Conservation (phyloP, 768 basidiomycete species). For the Tubosaeta sp. region DNA sequence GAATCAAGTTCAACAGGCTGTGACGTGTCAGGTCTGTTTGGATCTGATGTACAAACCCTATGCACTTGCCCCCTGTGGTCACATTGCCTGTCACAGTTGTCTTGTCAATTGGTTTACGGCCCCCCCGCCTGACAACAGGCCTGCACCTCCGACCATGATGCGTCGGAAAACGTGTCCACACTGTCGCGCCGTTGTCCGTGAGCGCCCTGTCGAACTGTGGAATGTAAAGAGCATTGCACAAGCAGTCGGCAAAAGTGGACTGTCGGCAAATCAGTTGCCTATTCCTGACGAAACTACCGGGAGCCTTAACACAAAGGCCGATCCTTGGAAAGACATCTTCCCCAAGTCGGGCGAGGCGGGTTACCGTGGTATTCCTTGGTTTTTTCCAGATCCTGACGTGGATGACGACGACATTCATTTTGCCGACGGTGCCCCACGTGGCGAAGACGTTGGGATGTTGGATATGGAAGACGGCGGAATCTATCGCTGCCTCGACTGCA, state of each 20-base stretch:
- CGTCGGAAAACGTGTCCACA: slow-evolving; percentile 43
- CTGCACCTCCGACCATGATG: slow-evolving; percentile 23
- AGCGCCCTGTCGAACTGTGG: slow-evolving; percentile 47
- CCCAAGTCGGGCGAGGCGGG: slow-evolving; percentile 15
- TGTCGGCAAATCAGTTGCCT: slow-evolving; percentile 32
- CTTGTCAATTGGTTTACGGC: slow-evolving; percentile 75
- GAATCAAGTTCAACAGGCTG: slow-evolving; percentile 52
- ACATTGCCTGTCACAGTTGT: slow-evolving; percentile 66
- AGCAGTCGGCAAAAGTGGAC: slow-evolving; percentile 48
- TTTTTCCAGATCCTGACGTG: slow-evolving; percentile 18
- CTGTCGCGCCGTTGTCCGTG: slow-evolving; percentile 40
- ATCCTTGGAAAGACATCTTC: slow-evolving; percentile 71
- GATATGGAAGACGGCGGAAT: slow-evolving; percentile 75
- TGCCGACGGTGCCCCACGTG: slow-evolving; percentile 15
- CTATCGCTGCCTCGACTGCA: slow-evolving; percentile 71
- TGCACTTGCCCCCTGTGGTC: slow-evolving; percentile 72
- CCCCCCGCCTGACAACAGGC: slow-evolving; percentile 28
- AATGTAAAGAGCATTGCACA: slow-evolving; percentile 45
- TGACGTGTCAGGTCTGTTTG: slow-evolving; percentile 77
- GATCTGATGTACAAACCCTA: slow-evolving; percentile 72
- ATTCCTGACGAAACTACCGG: slow-evolving; percentile 26
- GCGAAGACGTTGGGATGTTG: slow-evolving; percentile 53
- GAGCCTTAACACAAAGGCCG: slow-evolving; percentile 27
- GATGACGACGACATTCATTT: slow-evolving; percentile 18
- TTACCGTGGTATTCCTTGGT: slow-evolving; percentile 20